Conservation (phyloP, 2,329 filamentous ascomycete genomes). For the Arachnomyces sp. region DNA sequence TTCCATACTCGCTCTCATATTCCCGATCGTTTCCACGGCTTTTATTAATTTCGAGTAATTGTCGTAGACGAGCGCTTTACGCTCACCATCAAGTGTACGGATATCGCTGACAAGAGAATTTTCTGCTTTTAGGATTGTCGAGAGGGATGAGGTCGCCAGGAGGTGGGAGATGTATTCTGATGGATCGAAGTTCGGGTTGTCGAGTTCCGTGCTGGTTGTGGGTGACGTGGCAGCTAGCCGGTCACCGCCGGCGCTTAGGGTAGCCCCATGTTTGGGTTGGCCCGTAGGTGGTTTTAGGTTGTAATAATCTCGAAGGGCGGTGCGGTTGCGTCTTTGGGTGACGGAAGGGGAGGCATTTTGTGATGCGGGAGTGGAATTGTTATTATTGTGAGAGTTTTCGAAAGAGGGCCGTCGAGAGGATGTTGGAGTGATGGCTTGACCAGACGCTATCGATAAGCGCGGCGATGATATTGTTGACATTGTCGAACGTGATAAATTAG, state of each 20-base stretch:
- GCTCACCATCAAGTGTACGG: constrained; percentile 82
- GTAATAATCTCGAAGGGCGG: constrained; percentile 89
- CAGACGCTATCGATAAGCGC: constrained; percentile 51
- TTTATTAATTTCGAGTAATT: constrained; percentile 95
- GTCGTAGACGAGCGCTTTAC: constrained; percentile 94
- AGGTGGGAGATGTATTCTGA: constrained; percentile 45
- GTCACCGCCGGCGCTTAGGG: constrained; percentile 16
- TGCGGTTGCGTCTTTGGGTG: constrained; percentile 58
- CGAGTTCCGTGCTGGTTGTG: constrained; percentile 52
- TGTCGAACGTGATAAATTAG: constrained; percentile 4
- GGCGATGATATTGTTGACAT: constrained; percentile 56
- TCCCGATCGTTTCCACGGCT: constrained; percentile 92
- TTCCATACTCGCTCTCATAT: constrained; percentile 46
- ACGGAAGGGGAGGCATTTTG: constrained; percentile 30
- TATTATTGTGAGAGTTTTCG: constrained; percentile 46
- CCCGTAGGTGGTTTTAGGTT: constrained; percentile 56
- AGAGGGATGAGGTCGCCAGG: constrained; percentile 32
- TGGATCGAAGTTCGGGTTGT: constrained; percentile 63
- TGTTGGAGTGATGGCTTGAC: constrained; percentile 54
- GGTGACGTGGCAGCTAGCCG: constrained; percentile 17
- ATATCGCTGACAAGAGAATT: constrained; percentile 57
- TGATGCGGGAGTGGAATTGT: constrained; percentile 31
- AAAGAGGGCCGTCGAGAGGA: constrained; percentile 69
- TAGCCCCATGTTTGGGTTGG: constrained; percentile 31
- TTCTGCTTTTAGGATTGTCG: constrained; percentile 38